These are phyloP conservation scores for Lichenothelia convexa DNA, from an alignment of 495 filamentous ascomycete species.

Conservation along the genomic window DNA sequence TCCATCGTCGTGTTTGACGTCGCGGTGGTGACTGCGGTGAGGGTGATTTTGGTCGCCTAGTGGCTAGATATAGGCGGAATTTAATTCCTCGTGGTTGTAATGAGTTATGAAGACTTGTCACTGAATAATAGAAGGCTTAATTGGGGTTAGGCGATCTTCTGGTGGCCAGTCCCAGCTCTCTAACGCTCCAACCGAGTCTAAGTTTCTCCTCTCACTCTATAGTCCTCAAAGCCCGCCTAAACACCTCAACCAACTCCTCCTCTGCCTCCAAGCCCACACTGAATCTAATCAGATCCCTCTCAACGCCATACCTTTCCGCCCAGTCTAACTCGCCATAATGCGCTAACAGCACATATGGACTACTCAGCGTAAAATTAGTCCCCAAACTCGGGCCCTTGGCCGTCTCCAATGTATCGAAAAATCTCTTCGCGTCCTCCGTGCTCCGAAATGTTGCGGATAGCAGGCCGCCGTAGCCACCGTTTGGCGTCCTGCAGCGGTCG, in stretches of 20 bases:
- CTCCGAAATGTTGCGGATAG: constrained; percentile 64
- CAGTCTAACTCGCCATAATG: constrained; percentile 88
- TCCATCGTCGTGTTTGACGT: too few species aligned
- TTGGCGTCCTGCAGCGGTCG: constrained; percentile 53
- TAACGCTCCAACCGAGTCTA: too few species aligned
- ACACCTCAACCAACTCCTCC: constrained; percentile 32
- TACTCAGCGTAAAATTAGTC: constrained; percentile 88
- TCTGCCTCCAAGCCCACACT: constrained; percentile 82
- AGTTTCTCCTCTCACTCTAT: too few species aligned
- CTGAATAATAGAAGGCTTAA: too few species aligned
- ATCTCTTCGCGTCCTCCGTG: constrained; percentile 51
- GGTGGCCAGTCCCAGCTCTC: too few species aligned
- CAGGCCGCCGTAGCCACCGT: constrained; percentile 79
- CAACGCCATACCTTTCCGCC: constrained; percentile 60
- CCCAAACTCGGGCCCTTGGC: constrained; percentile 88
- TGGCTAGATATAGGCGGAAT: too few species aligned
- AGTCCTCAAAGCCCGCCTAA: constrained; percentile 28
- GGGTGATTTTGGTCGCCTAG: too few species aligned
- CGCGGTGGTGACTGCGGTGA: too few species aligned
- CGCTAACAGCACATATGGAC: constrained; percentile 77
- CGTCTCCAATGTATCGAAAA: constrained; percentile 74
- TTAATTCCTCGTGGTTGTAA: too few species aligned
- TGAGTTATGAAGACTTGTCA: too few species aligned
- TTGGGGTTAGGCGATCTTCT: too few species aligned
- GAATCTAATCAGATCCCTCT: constrained; percentile 59